Percentiles rank a stretch among this genome's conserved stretches.
phyloP scores from a whole-genome alignment of 805 yeast species.

The Wickerhamiella qilinensis region DNA sequence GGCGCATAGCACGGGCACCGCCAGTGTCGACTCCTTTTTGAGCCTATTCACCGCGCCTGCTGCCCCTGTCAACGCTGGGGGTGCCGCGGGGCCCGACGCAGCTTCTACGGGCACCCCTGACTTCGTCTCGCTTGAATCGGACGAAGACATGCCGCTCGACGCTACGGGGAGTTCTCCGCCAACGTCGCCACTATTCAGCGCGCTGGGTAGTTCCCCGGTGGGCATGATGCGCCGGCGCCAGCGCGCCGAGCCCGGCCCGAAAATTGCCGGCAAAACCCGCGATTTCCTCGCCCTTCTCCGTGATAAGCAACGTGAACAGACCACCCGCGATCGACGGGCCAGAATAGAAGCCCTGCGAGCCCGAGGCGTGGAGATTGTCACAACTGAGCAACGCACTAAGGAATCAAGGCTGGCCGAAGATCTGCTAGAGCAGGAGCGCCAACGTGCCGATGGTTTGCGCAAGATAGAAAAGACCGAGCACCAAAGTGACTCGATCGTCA shows the following conservation, averaged over 20 bases:
- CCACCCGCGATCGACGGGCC: slow-evolving; percentile 2
- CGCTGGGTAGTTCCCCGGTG: neutral
- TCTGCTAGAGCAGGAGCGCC: slow-evolving; percentile 9
- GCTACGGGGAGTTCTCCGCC: neutral
- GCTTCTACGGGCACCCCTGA: neutral
- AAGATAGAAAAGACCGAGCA: slow-evolving; percentile 2
- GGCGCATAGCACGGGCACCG: neutral
- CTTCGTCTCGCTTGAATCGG: neutral
- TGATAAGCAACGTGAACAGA: slow-evolving; percentile 8
- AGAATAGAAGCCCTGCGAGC: slow-evolving; percentile 4
- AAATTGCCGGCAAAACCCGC: neutral
- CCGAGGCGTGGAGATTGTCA: slow-evolving; percentile 10
- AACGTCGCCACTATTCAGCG: neutral
- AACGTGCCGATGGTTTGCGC: slow-evolving; percentile 7
- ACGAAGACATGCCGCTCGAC: neutral
- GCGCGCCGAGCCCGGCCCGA: neutral
- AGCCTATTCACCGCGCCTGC: neutral
- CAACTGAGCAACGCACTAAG: slow-evolving; percentile 1
- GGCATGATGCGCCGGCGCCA: neutral
- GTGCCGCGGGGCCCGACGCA: neutral
- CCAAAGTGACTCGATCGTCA: slow-evolving; percentile 2
- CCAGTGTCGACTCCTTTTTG: neutral
- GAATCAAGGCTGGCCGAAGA: slow-evolving; percentile 8
- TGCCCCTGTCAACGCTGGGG: too few relatives aligned
- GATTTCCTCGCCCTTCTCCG: slow-evolving; percentile 4